Percentiles rank a stretch among this genome's conserved stretches.
These are phyloP conservation scores for Tetrapyrgos nigripes DNA, from an alignment of 1,284 basidiomycete species.

Conservation along the genomic window DNA sequence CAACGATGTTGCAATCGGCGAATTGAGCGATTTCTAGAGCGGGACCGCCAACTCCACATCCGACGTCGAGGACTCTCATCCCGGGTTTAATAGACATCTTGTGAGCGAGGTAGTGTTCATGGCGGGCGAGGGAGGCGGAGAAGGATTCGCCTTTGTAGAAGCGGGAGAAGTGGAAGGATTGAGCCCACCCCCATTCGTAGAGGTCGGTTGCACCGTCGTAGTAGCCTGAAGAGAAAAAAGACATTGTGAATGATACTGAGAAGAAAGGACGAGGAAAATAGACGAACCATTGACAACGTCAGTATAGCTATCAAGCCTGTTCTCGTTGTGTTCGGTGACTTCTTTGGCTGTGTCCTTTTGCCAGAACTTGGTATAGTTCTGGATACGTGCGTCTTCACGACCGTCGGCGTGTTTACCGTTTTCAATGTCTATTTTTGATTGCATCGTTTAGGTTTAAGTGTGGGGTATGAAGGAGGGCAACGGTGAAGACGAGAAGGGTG, in stretches of 20 bases:
- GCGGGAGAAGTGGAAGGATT: slow-evolving; percentile 98
- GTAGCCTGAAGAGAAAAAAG: slow-evolving; percentile 65
- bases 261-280: background rate
- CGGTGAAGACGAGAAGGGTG: background rate
- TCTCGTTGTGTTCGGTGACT: slow-evolving; percentile 69
- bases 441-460: too few species aligned
- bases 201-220: slow-evolving; percentile 97
- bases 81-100: slow-evolving; percentile 83
- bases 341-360: slow-evolving; percentile 86
- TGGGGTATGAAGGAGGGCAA: background rate
- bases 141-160: slow-evolving; percentile 98
- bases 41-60: slow-evolving; percentile 97
- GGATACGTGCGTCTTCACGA: slow-evolving; percentile 84
- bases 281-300: slow-evolving; percentile 91
- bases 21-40: slow-evolving; percentile 96
- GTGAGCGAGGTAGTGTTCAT: slow-evolving; percentile 96
- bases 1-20: slow-evolving; percentile 86
- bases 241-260: slow-evolving; percentile 12
- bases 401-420: slow-evolving; percentile 57
- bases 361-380: slow-evolving; percentile 96
- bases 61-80: slow-evolving; percentile 97
- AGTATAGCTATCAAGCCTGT: slow-evolving; percentile 86
- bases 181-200: slow-evolving; percentile 96
- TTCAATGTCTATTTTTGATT: slow-evolving; percentile 11
- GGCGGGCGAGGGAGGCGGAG: slow-evolving; percentile 84